These are phyloP conservation scores for Aspergillus pseudonomiae DNA, from an alignment of 2,329 filamentous ascomycete genomes.

Conservation along the genomic window DNA sequence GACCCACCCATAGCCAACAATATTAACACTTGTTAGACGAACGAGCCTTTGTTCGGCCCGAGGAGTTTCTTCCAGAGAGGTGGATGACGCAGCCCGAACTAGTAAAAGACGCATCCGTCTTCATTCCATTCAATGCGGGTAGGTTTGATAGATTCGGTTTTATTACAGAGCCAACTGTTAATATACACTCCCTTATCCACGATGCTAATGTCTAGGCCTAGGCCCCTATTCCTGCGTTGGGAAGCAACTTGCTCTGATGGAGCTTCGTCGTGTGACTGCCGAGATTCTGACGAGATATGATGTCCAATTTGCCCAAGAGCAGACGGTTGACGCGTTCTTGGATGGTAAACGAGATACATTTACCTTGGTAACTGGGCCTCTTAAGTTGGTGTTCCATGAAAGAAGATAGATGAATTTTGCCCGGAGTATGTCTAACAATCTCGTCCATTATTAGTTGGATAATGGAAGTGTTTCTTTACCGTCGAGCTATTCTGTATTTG, in stretches of 20 bases:
- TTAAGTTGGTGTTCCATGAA: not conserved
- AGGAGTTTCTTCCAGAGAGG: conserved; percentile 23
- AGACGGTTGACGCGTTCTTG: not conserved
- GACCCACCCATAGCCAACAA: too few relatives aligned
- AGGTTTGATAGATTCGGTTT: not conserved
- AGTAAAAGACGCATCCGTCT: conserved; percentile 16
- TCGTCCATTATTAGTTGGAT: not conserved
- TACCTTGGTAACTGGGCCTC: not conserved
- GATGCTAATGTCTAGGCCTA: too few relatives aligned
- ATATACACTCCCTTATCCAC: too few relatives aligned
- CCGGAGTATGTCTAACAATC: not conserved
- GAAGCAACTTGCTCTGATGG: conserved; percentile 22
- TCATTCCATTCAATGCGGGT: conserved; percentile 24
- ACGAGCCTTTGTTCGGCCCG: not conserved
- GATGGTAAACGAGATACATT: not conserved
- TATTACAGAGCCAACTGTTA: not conserved
- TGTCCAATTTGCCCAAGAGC: not conserved
- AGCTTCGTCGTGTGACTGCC: conserved; percentile 20
- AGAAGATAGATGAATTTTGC: not conserved
- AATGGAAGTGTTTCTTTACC: not conserved
- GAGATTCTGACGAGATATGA: conserved; percentile 1
- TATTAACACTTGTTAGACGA: conserved; percentile 3
- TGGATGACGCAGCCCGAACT: conserved; percentile 21
- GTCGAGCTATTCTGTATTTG: not conserved
- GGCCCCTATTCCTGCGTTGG: conserved; percentile 19